Conservation (phyloP, 2,329 filamentous ascomycete genomes). For the Sporothrix pallida region DNA sequence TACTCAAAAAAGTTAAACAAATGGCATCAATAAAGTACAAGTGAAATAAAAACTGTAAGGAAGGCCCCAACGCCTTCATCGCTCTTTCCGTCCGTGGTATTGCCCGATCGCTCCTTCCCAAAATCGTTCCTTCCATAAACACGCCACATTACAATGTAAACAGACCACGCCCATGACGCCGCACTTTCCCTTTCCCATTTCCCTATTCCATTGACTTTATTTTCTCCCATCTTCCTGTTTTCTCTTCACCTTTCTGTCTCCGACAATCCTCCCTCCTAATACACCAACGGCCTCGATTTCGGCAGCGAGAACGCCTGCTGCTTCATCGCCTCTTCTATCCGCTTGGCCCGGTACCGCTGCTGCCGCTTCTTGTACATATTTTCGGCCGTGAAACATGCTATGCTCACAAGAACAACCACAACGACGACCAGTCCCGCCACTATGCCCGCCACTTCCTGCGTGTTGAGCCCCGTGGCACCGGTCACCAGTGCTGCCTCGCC, state of each 20-base stretch:
- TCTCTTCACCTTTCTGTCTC: neutral
- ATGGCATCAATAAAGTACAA: too few relatives aligned
- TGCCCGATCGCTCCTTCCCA: neutral
- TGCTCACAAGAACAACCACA: slow-evolving; percentile 27
- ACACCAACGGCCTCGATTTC: slow-evolving; percentile 12
- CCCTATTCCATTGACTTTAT: too few relatives aligned
- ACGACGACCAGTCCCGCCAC: slow-evolving; percentile 32
- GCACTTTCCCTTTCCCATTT: neutral
- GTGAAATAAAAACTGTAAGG: neutral
- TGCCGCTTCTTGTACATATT: slow-evolving; percentile 37
- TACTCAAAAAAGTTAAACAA: neutral
- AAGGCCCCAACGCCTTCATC: neutral
- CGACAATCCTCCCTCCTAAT: neutral
- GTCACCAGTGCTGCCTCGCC: neutral
- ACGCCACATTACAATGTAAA: slow-evolving; percentile 14
- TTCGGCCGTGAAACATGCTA: slow-evolving; percentile 32
- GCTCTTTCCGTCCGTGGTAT: neutral
- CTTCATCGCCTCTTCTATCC: neutral
- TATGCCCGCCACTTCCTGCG: slow-evolving; percentile 32
- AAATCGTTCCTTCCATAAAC: neutral
- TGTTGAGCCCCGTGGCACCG: slow-evolving; percentile 24
- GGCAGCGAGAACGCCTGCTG: neutral
- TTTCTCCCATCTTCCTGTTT: neutral
- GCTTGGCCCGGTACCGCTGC: neutral
- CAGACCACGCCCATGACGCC: neutral